Base-by-base conservation (phyloP, 768 basidiomycete species). In the Kondoa malvinella region DNA sequence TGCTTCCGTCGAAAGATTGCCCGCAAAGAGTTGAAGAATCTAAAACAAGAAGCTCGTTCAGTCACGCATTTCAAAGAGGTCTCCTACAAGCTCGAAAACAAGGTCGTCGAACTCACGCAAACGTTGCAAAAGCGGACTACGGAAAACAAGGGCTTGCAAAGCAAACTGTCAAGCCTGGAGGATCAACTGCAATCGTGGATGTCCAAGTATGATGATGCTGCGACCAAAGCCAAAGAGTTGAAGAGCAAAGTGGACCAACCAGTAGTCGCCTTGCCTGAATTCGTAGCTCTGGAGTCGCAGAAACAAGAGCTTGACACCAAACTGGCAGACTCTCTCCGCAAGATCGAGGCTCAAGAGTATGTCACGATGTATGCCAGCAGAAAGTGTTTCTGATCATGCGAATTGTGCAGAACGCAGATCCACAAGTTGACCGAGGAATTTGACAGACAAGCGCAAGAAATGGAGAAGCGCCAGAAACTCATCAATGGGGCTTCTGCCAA, bases 41-140 rank as follows among this genome's bases (percentile, higher is more conserved):
- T 99, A 71, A 86, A 83, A 75, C 83, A 86, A 4, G 95, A 99
- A 77, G 95, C 95, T 3, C 89, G 92, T 64, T 97, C 95, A 1
- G 92, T 92, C 31, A 88, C 89, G 72, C 95, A 92, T 76, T 96
- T 94, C 84, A 96, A 95, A 80, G 92, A 95, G 79, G 95, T 94
- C 72, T 96, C 94, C 0, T 97, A 97, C 76, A 85, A 84, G 72
- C 82, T 99, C 67, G 95, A 99, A 80, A 99, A 97, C 82, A 99
- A 97, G 79, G 95, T 99, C 57, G 90, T 99, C 68, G 94, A 97
- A 76, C 86, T 99, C 70, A 97, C 95, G 0, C 95, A 99, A 76
- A 85, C 80, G 17, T 82, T 99, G 15, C 95, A 96, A 77, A 86
- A 82, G 74, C 86, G 94, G 60, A 92, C 86, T 1, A 83, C 84